Conservation (phyloP, 768 basidiomycete genomes). For the Flagelloscypha sp. region DNA sequence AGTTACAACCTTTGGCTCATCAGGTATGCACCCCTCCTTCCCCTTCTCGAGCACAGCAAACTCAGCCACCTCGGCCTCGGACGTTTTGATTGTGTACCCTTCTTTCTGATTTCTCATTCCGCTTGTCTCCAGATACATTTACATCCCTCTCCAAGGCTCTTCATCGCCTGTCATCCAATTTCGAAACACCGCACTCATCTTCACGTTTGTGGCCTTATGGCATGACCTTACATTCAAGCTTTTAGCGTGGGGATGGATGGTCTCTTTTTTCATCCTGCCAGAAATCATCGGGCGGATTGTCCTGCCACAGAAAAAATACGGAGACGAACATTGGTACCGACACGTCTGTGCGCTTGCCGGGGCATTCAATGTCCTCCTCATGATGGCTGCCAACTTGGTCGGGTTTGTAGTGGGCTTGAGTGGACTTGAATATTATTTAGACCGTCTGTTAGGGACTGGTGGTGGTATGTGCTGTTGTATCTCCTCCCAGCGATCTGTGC, state of each 20-base stretch:
- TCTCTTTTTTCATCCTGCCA: slow-evolving; percentile 83
- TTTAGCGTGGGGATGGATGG: slow-evolving; percentile 94
- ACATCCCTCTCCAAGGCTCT: slow-evolving; percentile 83
- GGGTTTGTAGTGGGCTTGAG: slow-evolving; percentile 91
- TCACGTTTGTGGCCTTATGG: slow-evolving; percentile 97
- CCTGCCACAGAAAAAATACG: slow-evolving; percentile 60
- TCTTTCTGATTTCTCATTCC: slow-evolving; percentile 6
- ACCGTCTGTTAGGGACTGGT: slow-evolving; percentile 53
- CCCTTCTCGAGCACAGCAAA: not conserved
- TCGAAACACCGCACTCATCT: slow-evolving; percentile 68
- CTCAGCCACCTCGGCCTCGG: too few relatives aligned
- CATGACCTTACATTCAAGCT: slow-evolving; percentile 86
- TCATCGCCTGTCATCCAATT: slow-evolving; percentile 34
- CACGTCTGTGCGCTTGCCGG: slow-evolving; percentile 79
- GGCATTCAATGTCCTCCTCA: slow-evolving; percentile 74
- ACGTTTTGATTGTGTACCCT: slow-evolving; percentile 1
- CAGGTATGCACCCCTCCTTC: slow-evolving; percentile 39
- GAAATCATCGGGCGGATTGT: slow-evolving; percentile 60
- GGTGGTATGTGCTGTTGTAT: slow-evolving; percentile 39
- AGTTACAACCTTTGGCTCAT: slow-evolving; percentile 95
- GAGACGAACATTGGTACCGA: slow-evolving; percentile 66
- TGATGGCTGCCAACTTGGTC: slow-evolving; percentile 90
- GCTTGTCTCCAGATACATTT: slow-evolving; percentile 67
- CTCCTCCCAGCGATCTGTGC: slow-evolving; percentile 1
- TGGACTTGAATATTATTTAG: slow-evolving; percentile 60